A percentile compares a stretch with the other conserved stretches of the same genome.
Conservation (phyloP, 2,329 filamentous ascomycete genomes). For the Alternaria sp. region DNA sequence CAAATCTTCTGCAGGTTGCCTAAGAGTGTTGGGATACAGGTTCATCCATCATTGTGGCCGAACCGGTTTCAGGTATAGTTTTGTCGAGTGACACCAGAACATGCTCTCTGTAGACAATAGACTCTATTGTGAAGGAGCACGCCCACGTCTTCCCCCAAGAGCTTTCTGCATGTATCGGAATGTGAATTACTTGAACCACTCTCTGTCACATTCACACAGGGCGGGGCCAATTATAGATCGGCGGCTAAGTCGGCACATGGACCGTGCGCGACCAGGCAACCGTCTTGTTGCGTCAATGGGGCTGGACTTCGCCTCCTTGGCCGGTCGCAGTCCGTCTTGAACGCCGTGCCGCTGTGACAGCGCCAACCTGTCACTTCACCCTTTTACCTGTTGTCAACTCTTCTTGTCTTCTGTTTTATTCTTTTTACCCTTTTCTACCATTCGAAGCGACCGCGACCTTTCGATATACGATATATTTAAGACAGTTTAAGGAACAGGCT, state of each 20-base stretch:
- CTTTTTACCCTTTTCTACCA: conserved; percentile 6
- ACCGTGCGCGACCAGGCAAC: conserved; percentile 23
- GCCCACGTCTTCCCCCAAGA: neutral
- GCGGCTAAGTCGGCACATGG: conserved; percentile 20
- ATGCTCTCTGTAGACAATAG: neutral
- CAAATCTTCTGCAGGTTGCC: neutral
- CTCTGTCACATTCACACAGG: conserved; percentile 1
- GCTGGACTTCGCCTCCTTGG: conserved; percentile 28
- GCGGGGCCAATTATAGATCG: conserved; percentile 29
- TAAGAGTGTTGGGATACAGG: conserved; percentile 4
- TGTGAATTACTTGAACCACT: neutral
- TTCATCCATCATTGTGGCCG: conserved; percentile 1
- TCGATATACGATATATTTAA: neutral
- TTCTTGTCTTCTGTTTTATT: conserved; percentile 6
- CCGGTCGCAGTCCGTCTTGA: neutral
- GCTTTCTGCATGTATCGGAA: neutral
- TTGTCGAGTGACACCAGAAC: neutral
- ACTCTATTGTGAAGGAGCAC: neutral
- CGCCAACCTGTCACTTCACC: conserved; percentile 18
- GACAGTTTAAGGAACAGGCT: neutral
- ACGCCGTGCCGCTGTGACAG: conserved; percentile 24
- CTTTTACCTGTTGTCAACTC: conserved; percentile 6
- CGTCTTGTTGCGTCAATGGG: conserved; percentile 17
- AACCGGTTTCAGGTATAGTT: conserved; percentile 7
- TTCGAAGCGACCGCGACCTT: neutral